Base-by-base conservation (phyloP, 768 basidiomycete genomes). In the Cystofilobasidium macerans region DNA sequence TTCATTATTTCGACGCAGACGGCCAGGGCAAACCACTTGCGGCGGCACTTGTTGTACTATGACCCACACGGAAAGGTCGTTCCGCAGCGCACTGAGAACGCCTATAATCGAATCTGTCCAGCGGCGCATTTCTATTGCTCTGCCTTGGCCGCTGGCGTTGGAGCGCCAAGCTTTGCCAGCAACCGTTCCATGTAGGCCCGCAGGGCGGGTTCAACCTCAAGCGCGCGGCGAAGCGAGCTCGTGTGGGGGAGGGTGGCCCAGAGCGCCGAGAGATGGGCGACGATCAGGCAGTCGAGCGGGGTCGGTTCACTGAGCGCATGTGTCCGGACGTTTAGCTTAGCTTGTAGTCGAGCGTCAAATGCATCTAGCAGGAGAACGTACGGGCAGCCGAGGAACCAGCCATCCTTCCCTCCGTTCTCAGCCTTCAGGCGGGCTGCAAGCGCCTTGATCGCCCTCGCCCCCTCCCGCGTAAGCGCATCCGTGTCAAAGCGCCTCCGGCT, bases 361-460 rank as follows among this genome's bases (percentile, higher is more conserved):
- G 32, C 26, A 4, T 18, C 30, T 24, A 26, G 22, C 26, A 45
- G 24, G 9, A 11, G n/a, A 18, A 65, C 57, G 42, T 9, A 65
- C 64, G 57, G 24, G 64, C 64, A 65, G 33, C 65, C 65, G 45
- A 67, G 32, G 33, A 67, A 56, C 65, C 65, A 67, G 18, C 60
- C 65, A 32, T 60, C 16, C 3, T 38, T 36, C 11, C 36, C 59
- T n/a, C 28, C 35, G 16, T 59, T 57, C 22, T 65, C 64, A 3
- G 58, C 58, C 42, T 33, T 36, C 35, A 67, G 48, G n/a, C 58
- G 30, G 0, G 59, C 65, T 9, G 48, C 65, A 8, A 67, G 7
- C 18, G 65, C 65, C 35, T 60, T 61, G 59, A 67, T 40, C 12
- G 59, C 65, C 28, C 47, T 57, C 9, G 51, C 65, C 22, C 65